These are phyloP conservation scores for Trichoderma guizhouense DNA, from an alignment of 2,329 filamentous ascomycete species.

Conservation along the genomic window DNA sequence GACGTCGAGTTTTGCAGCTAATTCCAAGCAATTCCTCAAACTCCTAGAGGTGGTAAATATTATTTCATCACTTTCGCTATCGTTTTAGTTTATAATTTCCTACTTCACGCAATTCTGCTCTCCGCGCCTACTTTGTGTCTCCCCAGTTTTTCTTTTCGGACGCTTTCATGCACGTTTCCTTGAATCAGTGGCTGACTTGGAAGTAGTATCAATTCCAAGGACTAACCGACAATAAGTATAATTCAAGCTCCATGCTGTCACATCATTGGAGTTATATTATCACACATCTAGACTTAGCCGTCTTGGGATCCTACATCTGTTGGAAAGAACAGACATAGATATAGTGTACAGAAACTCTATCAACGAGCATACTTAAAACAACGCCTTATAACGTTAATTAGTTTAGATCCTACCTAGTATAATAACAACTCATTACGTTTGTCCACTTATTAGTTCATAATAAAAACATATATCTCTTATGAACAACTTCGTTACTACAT, in stretches of 20 bases:
- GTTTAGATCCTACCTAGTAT: no score
- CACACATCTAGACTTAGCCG: not conserved
- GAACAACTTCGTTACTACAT: not conserved
- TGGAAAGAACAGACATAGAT: no score
- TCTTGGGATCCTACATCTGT: no score
- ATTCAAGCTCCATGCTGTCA: not conserved
- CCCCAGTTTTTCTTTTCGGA: not conserved
- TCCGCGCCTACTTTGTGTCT: fast-evolving
- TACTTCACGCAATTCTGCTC: not conserved
- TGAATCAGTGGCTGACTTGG: not conserved
- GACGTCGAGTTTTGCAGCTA: not conserved
- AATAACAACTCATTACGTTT: no score
- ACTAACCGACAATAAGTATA: not conserved
- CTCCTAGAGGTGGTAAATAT: not conserved
- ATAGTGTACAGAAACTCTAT: no score
- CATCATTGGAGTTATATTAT: not conserved
- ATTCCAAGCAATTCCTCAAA: not conserved
- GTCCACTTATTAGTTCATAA: no score
- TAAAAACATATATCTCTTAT: no score
- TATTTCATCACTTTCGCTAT: not conserved
- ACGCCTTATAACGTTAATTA: no score
- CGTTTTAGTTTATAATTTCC: no score
- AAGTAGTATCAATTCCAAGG: not conserved
- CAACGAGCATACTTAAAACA: no score
- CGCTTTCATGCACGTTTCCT: not conserved